Conservation (phyloP, 805 yeast species). For the Saturnispora dispora region DNA sequence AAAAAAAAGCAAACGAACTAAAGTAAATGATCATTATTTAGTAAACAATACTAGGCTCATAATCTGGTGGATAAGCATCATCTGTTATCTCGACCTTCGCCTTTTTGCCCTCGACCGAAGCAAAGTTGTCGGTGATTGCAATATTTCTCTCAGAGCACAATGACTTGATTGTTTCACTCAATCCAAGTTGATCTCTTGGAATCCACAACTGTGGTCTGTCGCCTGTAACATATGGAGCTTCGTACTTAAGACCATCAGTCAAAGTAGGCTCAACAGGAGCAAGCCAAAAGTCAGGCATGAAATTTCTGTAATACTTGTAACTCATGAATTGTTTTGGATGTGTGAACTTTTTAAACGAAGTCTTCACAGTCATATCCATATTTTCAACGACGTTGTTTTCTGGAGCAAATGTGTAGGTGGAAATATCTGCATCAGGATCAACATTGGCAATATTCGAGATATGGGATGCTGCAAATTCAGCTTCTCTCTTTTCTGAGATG, state of each 20-base stretch:
- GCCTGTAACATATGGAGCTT: conserved; percentile 49
- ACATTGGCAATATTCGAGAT: background rate
- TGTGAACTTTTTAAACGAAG: conserved; percentile 21
- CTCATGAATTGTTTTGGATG: conserved; percentile 23
- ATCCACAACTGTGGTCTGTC: conserved; percentile 62
- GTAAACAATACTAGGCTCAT: conserved; percentile 35
- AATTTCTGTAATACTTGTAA: conserved; percentile 20
- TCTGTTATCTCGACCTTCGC: conserved; percentile 45
- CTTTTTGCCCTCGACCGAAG: conserved; percentile 46
- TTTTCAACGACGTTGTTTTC: conserved; percentile 2
- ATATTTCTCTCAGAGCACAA: conserved; percentile 44
- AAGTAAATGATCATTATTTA: background rate
- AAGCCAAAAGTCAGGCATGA: conserved; percentile 31
- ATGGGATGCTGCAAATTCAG: conserved; percentile 1
- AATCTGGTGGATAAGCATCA: conserved; percentile 53
- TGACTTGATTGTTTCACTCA: conserved; percentile 49
- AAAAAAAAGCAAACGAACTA: background rate
- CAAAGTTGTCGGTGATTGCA: conserved; percentile 47
- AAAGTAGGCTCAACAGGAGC: conserved; percentile 14
- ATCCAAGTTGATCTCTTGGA: conserved; percentile 58
- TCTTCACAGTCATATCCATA: background rate
- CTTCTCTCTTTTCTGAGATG: conserved; percentile 4
- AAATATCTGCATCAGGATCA: conserved; percentile 7
- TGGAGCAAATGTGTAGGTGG: conserved; percentile 2
- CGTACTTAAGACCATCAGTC: conserved; percentile 25